Conservation (phyloP, 805 yeast genomes). For the Wickerhamomyces strasburgensis region DNA sequence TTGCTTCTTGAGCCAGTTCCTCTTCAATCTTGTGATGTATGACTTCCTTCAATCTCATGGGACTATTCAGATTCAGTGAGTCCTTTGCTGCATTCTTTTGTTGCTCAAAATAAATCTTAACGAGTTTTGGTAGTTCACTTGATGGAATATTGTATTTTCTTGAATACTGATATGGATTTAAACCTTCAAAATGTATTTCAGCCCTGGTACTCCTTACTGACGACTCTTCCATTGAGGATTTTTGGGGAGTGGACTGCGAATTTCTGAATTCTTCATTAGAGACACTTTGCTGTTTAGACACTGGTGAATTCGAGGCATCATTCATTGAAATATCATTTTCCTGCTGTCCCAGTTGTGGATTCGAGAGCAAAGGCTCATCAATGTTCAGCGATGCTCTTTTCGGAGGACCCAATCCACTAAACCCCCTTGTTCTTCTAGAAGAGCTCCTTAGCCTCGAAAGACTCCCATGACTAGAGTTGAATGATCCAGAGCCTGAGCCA, state of each 20-base stretch:
- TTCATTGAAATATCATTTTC: slow-evolving; percentile 25
- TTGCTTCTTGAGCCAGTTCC: slow-evolving; percentile 23
- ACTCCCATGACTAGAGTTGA: slow-evolving; percentile 14
- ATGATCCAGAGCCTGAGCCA: slow-evolving; percentile 8
- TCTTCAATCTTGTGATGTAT: slow-evolving; percentile 20
- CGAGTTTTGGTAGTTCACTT: slow-evolving; percentile 31
- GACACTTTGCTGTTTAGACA: not conserved
- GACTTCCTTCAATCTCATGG: slow-evolving; percentile 20
- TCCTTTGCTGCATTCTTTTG: slow-evolving; percentile 31
- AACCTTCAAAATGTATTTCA: slow-evolving; percentile 30
- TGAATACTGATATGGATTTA: slow-evolving; percentile 37
- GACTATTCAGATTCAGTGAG: slow-evolving; percentile 19
- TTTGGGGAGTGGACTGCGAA: not conserved
- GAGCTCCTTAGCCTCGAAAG: slow-evolving; percentile 24
- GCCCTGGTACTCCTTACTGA: too few relatives aligned
- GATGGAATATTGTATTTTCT: slow-evolving; percentile 33
- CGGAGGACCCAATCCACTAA: slow-evolving; percentile 32
- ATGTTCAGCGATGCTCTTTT: slow-evolving; percentile 25
- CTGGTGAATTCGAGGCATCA: slow-evolving; percentile 9
- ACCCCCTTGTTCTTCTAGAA: slow-evolving; percentile 25
- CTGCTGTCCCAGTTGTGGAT: too few relatives aligned
- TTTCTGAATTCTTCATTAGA: not conserved
- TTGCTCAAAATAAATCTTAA: slow-evolving; percentile 32
- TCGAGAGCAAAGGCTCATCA: slow-evolving; percentile 5
- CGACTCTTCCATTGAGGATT: not conserved